Base-by-base conservation (phyloP, 495 filamentous ascomycete genomes). In the Talaromyces trachyspermus region DNA sequence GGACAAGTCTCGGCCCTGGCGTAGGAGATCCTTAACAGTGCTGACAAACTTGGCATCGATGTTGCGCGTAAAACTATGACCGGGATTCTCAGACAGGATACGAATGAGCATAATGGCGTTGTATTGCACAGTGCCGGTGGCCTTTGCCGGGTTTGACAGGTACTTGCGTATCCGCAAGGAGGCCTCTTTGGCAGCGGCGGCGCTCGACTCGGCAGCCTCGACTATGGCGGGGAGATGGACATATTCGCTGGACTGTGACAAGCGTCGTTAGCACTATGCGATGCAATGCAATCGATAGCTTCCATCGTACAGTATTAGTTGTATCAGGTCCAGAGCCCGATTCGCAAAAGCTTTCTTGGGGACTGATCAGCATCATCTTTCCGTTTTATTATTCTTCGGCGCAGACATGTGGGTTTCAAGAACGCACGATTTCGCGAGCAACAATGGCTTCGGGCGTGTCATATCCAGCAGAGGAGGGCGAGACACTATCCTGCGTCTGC, bases 71-170 rank as follows among this genome's bases (percentile, higher is more conserved):
- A 99, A 97, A 12, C 81, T 87, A 48, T 71, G 75, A 19, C 92
- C 94, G 0, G 92, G 92, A 62, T 99, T 96, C 61, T 97, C 90
- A 46, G 77, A 72, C 26, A 99, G 72, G 58, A 99, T 99, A 32
- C 92, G 83, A 46, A 90, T 77, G 41, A 99, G 75, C 94, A 97
- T 99, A 54, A 97, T 84, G 43, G 86, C 84, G 69, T 97, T 96
- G 72, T 95, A 96, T 66, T 97, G 92, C 30, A 81, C 78, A 49
- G 85, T 77, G 15, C 82, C 79, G 25, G 73, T 69, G 20, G 68
- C 61, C 51, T 63, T 70, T 60, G 83, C 76, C 37, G 90, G 84
- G 32, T 75, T 78, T 30, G 78, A 73, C 33, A 98, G 73, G 58
- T 84, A 88, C 57, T 89, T 91, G 58, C 87, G 84, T 58, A 97